Percentiles rank a stretch among this genome's conserved stretches.
phyloP scores from a whole-genome alignment of 169 alveolate genomes.

The Eimeria praecox region DNA sequence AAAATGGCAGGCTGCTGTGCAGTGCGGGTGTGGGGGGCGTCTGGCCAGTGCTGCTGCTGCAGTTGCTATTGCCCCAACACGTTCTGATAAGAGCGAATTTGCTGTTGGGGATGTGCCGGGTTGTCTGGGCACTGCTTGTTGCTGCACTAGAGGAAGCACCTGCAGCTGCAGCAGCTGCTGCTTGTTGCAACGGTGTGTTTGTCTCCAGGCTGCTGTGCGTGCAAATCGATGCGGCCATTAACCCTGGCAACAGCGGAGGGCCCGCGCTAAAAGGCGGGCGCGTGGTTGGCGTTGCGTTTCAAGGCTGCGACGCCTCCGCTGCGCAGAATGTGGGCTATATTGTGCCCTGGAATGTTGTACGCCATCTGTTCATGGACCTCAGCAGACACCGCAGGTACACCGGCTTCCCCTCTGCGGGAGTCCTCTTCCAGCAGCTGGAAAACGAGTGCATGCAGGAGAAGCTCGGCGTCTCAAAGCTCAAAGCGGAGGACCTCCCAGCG shows the following conservation, averaged over 20 bases:
- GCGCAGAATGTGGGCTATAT: constrained; percentile 91
- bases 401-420: constrained; percentile 90
- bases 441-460: constrained; percentile 85
- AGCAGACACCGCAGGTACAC: constrained; percentile 82
- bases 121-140: not conserved
- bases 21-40: not conserved
- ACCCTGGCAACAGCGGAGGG: constrained; percentile 94
- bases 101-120: not conserved
- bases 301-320: constrained; percentile 87
- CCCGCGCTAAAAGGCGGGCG: constrained; percentile 91
- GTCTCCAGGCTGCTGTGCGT: constrained; percentile 88
- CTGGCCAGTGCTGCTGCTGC: constrained; percentile 43
- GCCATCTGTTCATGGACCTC: constrained; percentile 87
- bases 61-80: not conserved
- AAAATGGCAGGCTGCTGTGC: not conserved
- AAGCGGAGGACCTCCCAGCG: constrained; percentile 48
- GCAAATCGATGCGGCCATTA: constrained; percentile 95
- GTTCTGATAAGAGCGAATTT: not conserved
- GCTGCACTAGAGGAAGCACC: constrained; percentile 14
- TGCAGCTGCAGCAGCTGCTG: not conserved
- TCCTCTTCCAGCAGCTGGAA: constrained; percentile 88
- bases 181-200: not conserved
- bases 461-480: constrained; percentile 84
- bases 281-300: constrained; percentile 93
- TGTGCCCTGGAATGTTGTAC: constrained; percentile 88